phyloP scores from a whole-genome alignment of 2,329 filamentous ascomycete species.

The Diplodia intermedia region DNA sequence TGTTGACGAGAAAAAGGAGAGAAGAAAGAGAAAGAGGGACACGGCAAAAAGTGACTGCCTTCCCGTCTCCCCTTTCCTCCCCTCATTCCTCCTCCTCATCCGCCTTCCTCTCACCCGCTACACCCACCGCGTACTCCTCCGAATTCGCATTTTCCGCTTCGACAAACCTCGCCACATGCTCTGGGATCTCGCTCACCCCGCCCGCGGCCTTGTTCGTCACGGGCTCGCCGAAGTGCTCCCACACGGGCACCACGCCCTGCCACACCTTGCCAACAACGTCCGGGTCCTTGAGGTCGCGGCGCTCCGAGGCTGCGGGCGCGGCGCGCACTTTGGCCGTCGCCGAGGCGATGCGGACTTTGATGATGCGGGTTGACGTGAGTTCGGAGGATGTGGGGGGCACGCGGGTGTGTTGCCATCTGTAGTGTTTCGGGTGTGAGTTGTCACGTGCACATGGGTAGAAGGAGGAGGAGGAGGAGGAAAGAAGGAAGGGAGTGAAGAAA shows the following conservation, averaged over 20 bases:
- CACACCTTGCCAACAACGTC: slow-evolving; percentile 61
- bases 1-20: too few species aligned
- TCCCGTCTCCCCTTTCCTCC: background rate
- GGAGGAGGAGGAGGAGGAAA: too few species aligned
- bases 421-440: background rate
- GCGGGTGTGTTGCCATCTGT: slow-evolving; percentile 68
- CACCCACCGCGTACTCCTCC: slow-evolving; percentile 39
- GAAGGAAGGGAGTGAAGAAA: too few species aligned
- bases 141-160: slow-evolving; percentile 53
- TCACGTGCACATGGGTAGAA: too few species aligned
- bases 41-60: too few species aligned
- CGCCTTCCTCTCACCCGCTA: slow-evolving; percentile 30
- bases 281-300: slow-evolving; percentile 59
- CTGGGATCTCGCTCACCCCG: slow-evolving; percentile 64
- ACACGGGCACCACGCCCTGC: slow-evolving; percentile 70
- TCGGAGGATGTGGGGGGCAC: slow-evolving; percentile 75
- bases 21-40: too few species aligned
- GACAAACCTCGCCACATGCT: slow-evolving; percentile 65
- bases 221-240: slow-evolving; percentile 68
- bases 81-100: background rate
- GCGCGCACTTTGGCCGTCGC: slow-evolving; percentile 78
- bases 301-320: slow-evolving; percentile 69
- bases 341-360: slow-evolving; percentile 71
- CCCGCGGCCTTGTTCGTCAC: slow-evolving; percentile 61
- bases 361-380: slow-evolving; percentile 75